These are phyloP conservation scores for Thermothelomyces thermophilus DNA, from an alignment of 2,329 filamentous ascomycete genomes.

Conservation along the genomic window DNA sequence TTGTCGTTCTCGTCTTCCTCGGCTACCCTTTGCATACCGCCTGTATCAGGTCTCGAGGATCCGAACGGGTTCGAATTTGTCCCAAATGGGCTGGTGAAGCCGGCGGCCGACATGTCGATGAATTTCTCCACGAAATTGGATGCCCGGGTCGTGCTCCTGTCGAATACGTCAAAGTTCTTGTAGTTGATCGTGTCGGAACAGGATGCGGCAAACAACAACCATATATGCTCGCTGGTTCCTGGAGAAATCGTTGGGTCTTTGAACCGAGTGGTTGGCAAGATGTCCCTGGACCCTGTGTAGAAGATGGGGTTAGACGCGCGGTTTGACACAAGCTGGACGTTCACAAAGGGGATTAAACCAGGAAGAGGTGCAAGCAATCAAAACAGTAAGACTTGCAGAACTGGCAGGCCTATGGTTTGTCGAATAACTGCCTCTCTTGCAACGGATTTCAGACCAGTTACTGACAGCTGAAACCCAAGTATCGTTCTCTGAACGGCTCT, in stretches of 20 bases:
- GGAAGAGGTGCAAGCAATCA: neutral
- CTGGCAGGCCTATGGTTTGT: no score
- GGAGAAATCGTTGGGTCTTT: neutral
- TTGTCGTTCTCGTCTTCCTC: constrained; percentile 79
- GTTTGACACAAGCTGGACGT: constrained; percentile 7
- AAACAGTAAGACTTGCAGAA: no score
- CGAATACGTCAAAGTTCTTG: neutral
- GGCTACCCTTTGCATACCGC: constrained; percentile 51
- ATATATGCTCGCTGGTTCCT: neutral
- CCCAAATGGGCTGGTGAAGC: constrained; percentile 68
- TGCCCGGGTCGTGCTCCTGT: neutral
- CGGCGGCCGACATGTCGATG: constrained; percentile 61
- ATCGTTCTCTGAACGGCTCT: no score
- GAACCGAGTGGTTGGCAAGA: neutral
- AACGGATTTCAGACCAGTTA: no score
- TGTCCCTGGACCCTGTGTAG: constrained; percentile 2
- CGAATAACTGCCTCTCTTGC: no score
- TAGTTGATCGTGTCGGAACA: neutral
- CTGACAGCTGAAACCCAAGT: no score
- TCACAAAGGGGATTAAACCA: no score
- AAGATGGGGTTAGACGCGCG: constrained; percentile 3
- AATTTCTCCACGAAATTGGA: neutral
- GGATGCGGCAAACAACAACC: neutral
- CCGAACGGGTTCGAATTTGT: constrained; percentile 69
- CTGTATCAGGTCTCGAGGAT: constrained; percentile 37